These are phyloP conservation scores for Suaeda aralocaspica DNA, from an alignment of 148 eudicot genomes.

Conservation along the genomic window DNA sequence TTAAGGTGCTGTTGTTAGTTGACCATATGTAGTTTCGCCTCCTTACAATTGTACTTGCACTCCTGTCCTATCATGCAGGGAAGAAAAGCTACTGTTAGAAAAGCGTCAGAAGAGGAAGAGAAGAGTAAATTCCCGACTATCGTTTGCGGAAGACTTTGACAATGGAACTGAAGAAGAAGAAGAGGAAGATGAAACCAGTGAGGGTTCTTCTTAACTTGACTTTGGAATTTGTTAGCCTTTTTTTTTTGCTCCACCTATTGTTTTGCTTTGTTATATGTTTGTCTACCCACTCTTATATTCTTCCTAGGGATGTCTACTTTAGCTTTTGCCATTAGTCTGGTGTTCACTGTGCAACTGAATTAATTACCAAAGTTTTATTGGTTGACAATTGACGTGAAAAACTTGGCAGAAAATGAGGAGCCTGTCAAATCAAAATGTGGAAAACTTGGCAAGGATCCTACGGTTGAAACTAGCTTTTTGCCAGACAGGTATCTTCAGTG, in stretches of 20 bases:
- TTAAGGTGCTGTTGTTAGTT: background rate
- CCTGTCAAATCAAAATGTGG: conserved; percentile 40
- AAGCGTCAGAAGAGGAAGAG: conserved; percentile 83
- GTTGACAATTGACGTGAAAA: background rate
- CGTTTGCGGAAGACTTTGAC: conserved; percentile 77
- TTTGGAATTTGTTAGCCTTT: conserved; percentile 4
- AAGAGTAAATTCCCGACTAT: conserved; percentile 59
- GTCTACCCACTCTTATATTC: background rate
- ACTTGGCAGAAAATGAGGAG: conserved; percentile 40
- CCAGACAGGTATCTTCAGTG: conserved; percentile 76
- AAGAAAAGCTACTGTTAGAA: conserved; percentile 77
- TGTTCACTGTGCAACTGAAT: background rate
- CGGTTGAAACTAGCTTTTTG: conserved; percentile 95
- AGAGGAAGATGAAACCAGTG: conserved; percentile 53
- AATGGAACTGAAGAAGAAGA: conserved; percentile 70
- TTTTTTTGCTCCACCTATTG: background rate
- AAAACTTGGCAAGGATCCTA: conserved; percentile 91
- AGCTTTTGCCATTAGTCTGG: background rate
- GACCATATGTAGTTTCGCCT: conserved; percentile 4
- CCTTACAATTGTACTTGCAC: background rate
- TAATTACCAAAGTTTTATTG: background rate
- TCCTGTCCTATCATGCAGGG: conserved; percentile 38
- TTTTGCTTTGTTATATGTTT: background rate
- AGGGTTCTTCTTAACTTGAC: conserved; percentile 24
- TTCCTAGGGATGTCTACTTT: background rate